Conservation (phyloP, 2,329 filamentous ascomycete species). For the Ceratocystis diversiconidia region DNA sequence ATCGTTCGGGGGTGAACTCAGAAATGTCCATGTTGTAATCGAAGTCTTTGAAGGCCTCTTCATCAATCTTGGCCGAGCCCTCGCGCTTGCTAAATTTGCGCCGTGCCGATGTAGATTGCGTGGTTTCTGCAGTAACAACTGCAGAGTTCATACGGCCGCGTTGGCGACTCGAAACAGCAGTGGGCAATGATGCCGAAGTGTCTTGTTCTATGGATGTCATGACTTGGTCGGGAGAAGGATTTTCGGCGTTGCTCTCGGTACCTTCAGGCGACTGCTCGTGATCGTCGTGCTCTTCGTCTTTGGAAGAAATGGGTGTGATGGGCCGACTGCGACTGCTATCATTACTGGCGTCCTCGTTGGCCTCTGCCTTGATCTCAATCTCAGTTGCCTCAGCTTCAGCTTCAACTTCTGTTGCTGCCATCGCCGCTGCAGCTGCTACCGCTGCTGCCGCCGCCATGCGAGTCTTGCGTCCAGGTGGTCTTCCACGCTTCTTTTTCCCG, state of each 20-base stretch:
- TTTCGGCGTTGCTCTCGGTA: background rate
- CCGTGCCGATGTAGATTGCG: slow-evolving; percentile 69
- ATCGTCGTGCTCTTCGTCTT: slow-evolving; percentile 22
- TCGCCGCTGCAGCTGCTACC: slow-evolving; percentile 25
- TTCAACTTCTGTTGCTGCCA: slow-evolving; percentile 18
- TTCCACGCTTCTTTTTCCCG: slow-evolving; percentile 28
- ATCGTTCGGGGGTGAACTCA: slow-evolving; percentile 80
- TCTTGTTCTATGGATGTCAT: slow-evolving; percentile 31
- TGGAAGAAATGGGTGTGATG: slow-evolving; percentile 2
- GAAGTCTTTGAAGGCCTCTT: slow-evolving; percentile 79
- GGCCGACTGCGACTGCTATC: slow-evolving; percentile 20
- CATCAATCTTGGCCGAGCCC: slow-evolving; percentile 65
- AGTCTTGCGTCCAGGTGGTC: slow-evolving; percentile 25
- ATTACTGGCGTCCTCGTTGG: slow-evolving; percentile 22
- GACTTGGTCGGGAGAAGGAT: slow-evolving; percentile 25
- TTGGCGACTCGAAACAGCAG: slow-evolving; percentile 12
- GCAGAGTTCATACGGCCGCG: slow-evolving; percentile 36
- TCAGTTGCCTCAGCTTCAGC: background rate
- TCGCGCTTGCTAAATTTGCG: slow-evolving; percentile 76
- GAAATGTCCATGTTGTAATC: slow-evolving; percentile 80
- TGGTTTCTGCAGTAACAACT: slow-evolving; percentile 30
- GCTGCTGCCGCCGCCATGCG: slow-evolving; percentile 25
- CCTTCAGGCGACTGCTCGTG: slow-evolving; percentile 25
- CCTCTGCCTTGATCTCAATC: slow-evolving; percentile 23
- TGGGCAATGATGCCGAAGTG: slow-evolving; percentile 20